These are phyloP conservation scores for Nicotiana tomentosiformis DNA, from an alignment of 257 asterid genomes.

Conservation along the genomic window DNA sequence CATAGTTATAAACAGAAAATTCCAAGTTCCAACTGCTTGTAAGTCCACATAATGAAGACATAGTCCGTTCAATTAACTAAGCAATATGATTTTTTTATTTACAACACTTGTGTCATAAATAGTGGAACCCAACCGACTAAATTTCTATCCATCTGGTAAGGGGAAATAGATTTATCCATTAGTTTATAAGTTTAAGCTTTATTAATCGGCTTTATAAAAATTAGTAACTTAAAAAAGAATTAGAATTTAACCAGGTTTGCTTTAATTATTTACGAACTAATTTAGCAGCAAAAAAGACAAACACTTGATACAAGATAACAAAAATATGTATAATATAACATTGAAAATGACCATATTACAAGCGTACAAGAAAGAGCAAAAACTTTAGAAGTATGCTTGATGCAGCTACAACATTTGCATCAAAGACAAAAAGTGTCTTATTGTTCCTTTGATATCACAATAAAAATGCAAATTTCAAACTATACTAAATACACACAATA, in stretches of 20 bases:
- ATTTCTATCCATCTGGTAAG: no score
- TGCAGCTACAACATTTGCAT: not conserved
- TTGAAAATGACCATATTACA: slow-evolving; percentile 23
- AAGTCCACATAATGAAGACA: not conserved
- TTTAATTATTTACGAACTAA: not conserved
- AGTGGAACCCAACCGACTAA: no score
- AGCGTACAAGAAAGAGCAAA: not conserved
- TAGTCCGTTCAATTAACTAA: no score
- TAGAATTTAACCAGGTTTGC: not conserved
- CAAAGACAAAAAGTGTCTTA: not conserved
- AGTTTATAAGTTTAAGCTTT: no score
- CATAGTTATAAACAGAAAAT: no score
- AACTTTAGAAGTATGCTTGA: not conserved
- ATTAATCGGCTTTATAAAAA: no score
- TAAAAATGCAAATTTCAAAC: not conserved
- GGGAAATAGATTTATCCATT: no score
- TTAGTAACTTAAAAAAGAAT: no score
- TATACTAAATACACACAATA: not conserved
- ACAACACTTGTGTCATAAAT: no score
- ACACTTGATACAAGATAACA: not conserved
- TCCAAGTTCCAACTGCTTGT: no score
- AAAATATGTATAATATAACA: slow-evolving; percentile 7
- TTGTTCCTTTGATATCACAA: not conserved
- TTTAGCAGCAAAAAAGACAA: not conserved
- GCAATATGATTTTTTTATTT: no score